Percentiles rank a stretch among this genome's conserved stretches.
Evolutionary conservation across 176 grass and related monocot genomes (phyloP).

Genomic region (Secale cereale): DNA sequence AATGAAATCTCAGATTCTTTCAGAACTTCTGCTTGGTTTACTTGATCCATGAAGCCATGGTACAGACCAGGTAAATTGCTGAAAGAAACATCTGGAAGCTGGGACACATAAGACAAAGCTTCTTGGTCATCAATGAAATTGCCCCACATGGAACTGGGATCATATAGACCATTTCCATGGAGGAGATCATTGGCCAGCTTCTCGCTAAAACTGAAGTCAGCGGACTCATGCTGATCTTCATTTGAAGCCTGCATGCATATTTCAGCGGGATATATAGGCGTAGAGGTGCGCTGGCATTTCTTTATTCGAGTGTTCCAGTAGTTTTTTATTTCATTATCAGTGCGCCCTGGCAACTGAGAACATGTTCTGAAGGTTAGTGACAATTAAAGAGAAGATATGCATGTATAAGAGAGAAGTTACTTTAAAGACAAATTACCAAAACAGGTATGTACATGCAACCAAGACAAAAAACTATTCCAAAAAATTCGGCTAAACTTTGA

Average conservation of each 20-base stretch:
- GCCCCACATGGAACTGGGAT: constrained; percentile 48
- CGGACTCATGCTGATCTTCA: constrained; percentile 43
- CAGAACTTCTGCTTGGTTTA: constrained; percentile 24
- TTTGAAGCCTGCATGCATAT: constrained; percentile 38
- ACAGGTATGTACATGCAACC: background rate
- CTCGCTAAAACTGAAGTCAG: constrained; percentile 26
- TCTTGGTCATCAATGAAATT: constrained; percentile 23
- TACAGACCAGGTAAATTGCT: constrained; percentile 34
- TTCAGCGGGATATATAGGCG: constrained; percentile 44
- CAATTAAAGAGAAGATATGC: constrained; percentile 8
- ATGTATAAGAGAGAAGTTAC: constrained; percentile 4
- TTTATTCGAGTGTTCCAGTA: constrained; percentile 97
- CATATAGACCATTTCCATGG: constrained; percentile 37
- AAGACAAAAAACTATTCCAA: constrained; percentile 14
- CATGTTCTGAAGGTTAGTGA: constrained; percentile 25
- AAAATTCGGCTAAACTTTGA: background rate
- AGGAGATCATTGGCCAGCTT: constrained; percentile 45
- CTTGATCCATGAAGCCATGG: constrained; percentile 50
- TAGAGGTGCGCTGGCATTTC: constrained; percentile 57
- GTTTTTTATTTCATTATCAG: constrained; percentile 99
- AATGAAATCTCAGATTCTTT: constrained; percentile 54
- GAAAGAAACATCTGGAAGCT: constrained; percentile 41
- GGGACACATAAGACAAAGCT: constrained; percentile 41
- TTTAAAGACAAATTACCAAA: background rate
- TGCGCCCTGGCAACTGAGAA: constrained; percentile 90